Percentiles rank a stretch among this genome's conserved stretches.
phyloP scores from a whole-genome alignment of 768 basidiomycete species.

The Tulasnella sp. region DNA sequence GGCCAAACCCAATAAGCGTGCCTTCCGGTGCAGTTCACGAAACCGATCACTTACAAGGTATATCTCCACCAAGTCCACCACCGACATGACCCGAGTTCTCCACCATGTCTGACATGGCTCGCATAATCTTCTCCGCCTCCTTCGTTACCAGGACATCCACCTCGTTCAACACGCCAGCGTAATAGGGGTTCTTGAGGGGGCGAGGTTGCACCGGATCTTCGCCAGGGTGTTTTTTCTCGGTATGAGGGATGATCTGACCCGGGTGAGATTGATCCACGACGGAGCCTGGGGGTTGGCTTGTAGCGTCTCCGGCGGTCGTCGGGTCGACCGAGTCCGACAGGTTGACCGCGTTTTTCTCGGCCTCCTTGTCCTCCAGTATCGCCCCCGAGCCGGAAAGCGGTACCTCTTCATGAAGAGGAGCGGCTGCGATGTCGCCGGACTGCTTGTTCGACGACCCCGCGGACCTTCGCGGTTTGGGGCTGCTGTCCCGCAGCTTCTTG shows the following conservation, averaged over 20 bases:
- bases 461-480: not conserved
- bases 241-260: not conserved
- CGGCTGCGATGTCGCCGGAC: not conserved
- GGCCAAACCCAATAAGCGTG: not conserved
- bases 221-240: not conserved
- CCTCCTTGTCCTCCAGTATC: not conserved
- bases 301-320: not conserved
- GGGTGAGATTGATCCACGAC: not conserved
- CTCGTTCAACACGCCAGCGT: not conserved
- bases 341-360: not conserved
- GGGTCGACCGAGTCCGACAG: not conserved
- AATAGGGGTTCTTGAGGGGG: not conserved
- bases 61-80: not conserved
- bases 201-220: not conserved
- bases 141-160: conserved; percentile 7
- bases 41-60: not conserved
- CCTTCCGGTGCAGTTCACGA: not conserved
- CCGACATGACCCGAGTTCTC: conserved; percentile 11
- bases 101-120: conserved; percentile 20
- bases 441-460: not conserved
- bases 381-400: not conserved
- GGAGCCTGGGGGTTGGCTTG: not conserved
- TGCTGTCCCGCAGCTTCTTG: not conserved
- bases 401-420: not conserved
- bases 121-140: conserved; percentile 19